Percentiles rank a stretch among this genome's conserved stretches.
Evolutionary conservation across 2,329 filamentous ascomycete genomes (phyloP).

Genomic region (Pestalotiopsis sp.): DNA sequence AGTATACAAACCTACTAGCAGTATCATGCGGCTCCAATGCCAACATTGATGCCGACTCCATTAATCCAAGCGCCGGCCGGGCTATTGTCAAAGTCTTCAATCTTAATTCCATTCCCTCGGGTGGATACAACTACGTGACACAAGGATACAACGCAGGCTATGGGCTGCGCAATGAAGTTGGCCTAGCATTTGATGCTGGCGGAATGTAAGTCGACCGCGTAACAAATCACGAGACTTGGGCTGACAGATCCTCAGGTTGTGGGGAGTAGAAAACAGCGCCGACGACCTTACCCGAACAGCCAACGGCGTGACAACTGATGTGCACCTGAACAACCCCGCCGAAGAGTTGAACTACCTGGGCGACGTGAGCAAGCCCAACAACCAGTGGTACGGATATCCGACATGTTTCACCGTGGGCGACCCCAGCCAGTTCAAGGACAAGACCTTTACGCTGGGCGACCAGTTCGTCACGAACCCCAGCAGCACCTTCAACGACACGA

Average conservation of each 20-base stretch:
- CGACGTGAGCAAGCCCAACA: slow-evolving; percentile 51
- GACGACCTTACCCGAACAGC: slow-evolving; percentile 58
- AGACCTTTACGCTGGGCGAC: slow-evolving; percentile 31
- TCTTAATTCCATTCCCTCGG: slow-evolving; percentile 23
- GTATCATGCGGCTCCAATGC: slow-evolving; percentile 58
- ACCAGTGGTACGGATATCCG: slow-evolving; percentile 65
- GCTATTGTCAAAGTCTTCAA: slow-evolving; percentile 58
- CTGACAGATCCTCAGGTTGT: slow-evolving; percentile 28
- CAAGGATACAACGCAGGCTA: slow-evolving; percentile 45
- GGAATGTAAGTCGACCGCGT: slow-evolving; percentile 30
- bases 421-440: slow-evolving; percentile 38
- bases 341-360: slow-evolving; percentile 70
- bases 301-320: slow-evolving; percentile 39
- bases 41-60: slow-evolving; percentile 56
- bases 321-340: slow-evolving; percentile 64
- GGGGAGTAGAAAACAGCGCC: slow-evolving; percentile 65
- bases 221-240: slow-evolving; percentile 31
- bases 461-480: slow-evolving; percentile 34
- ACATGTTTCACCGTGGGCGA: slow-evolving; percentile 42
- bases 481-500: slow-evolving; percentile 28
- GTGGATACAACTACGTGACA: slow-evolving; percentile 43
- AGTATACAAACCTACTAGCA: slow-evolving; percentile 53
- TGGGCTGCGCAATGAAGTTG: slow-evolving; percentile 68
- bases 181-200: slow-evolving; percentile 42
- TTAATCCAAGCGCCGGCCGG: slow-evolving; percentile 48